Percentiles rank a stretch among this genome's conserved stretches.
Conservation (phyloP, 257 asterid genomes). For the Jaltomata sinuosa region DNA sequence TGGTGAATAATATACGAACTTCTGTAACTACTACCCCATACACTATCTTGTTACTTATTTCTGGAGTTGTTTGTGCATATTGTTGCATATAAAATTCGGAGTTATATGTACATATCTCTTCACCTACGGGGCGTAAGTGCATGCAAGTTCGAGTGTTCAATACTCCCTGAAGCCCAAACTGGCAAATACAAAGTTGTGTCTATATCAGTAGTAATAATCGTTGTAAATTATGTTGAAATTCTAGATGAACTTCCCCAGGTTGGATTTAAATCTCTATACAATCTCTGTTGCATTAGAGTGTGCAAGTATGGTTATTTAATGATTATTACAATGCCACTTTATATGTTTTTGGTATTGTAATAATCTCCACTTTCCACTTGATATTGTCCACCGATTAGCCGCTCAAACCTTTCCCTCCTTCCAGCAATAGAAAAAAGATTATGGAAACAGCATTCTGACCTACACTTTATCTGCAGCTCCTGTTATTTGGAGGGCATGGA, state of each 20-base stretch:
- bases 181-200: neutral
- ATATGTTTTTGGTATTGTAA: neutral
- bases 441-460: neutral
- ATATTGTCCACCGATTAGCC: neutral
- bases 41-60: neutral
- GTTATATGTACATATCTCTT: neutral
- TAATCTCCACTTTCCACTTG: neutral
- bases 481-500: slow-evolving; percentile 98
- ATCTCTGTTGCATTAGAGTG: neutral
- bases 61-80: neutral
- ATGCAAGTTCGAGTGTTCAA: neutral
- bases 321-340: neutral
- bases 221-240: neutral
- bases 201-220: neutral
- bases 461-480: slow-evolving; percentile 46
- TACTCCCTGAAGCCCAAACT: neutral
- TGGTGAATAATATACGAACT: neutral
- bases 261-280: neutral
- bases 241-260: neutral
- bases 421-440: neutral
- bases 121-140: neutral
- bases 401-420: neutral
- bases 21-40: neutral
- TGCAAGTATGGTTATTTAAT: neutral
- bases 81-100: neutral